Percentiles rank a stretch among this genome's conserved stretches.
Conservation (phyloP, 78 protist species). For the Trichosphaerium sp. region DNA sequence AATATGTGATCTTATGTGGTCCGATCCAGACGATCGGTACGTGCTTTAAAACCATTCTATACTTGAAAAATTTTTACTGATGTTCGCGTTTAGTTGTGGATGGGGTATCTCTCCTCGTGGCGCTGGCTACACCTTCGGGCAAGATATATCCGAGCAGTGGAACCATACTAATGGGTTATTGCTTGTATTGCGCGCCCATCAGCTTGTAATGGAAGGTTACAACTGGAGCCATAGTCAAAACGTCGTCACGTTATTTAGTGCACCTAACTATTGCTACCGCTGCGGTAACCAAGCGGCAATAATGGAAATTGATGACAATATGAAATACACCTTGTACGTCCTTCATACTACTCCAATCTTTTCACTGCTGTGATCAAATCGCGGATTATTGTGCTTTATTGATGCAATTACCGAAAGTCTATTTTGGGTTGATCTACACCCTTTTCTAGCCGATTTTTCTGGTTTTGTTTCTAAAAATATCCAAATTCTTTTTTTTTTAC, state of each 20-base stretch:
- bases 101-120: conserved; percentile 94
- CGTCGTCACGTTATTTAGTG: conserved; percentile 93
- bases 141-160: conserved; percentile 78
- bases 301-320: conserved; percentile 85
- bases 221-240: conserved; percentile 87
- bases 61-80: not conserved
- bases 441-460: not conserved
- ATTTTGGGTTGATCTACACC: not conserved
- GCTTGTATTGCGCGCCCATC: conserved; percentile 91
- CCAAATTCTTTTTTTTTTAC: not conserved
- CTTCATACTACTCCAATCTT: conserved; percentile 13
- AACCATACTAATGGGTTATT: conserved; percentile 72
- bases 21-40: conserved; percentile 33
- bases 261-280: conserved; percentile 98
- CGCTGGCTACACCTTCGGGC: conserved; percentile 94
- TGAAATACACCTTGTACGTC: conserved; percentile 73
- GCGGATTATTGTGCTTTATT: not conserved
- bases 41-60: not conserved
- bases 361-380: conserved; percentile 66
- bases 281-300: conserved; percentile 95
- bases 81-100: conserved; percentile 43
- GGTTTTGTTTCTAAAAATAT: not conserved
- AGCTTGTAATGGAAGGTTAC: conserved; percentile 95
- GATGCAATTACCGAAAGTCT: not conserved
- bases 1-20: conserved; percentile 69